A percentile compares a stretch with the other conserved stretches of the same genome.
Evolutionary conservation across 768 basidiomycete species (phyloP).

Genomic region (Lactarius vividus): DNA sequence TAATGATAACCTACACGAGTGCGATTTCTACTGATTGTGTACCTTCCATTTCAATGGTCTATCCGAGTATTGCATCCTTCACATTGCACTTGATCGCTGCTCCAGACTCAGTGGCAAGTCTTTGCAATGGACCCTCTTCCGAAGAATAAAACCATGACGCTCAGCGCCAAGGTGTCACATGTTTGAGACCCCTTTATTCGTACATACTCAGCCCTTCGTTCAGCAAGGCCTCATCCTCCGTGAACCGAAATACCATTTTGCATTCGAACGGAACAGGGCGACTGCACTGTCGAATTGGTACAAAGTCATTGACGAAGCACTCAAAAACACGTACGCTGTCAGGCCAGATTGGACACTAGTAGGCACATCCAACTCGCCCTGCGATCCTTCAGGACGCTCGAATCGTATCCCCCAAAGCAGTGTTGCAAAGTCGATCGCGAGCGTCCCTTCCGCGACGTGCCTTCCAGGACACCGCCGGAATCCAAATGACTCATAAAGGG

Average conservation of each 20-base stretch:
- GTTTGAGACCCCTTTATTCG: not conserved
- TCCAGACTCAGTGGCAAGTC: too few species aligned
- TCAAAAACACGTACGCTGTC: conserved; percentile 12
- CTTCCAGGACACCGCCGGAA: conserved; percentile 34
- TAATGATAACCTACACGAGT: too few species aligned
- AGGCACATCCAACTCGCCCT: conserved; percentile 5
- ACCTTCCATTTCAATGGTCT: too few species aligned
- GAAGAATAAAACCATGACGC: not conserved
- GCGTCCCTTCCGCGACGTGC: conserved; percentile 33
- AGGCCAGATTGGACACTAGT: not conserved
- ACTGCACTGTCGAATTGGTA: not conserved
- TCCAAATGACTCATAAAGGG: conserved; percentile 31
- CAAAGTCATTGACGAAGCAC: not conserved
- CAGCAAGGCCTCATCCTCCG: not conserved
- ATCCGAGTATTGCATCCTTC: too few species aligned
- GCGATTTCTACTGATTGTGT: too few species aligned
- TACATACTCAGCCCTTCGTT: not conserved
- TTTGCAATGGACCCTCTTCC: not conserved
- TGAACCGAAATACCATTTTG: conserved; percentile 17
- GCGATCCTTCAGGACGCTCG: conserved; percentile 2
- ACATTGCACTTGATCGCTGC: too few species aligned
- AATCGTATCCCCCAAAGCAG: conserved; percentile 32
- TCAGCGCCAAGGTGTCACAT: not conserved
- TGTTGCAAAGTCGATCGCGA: conserved; percentile 35
- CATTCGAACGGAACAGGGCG: conserved; percentile 21